A percentile compares a stretch with the other conserved stretches of the same genome.
Conservation (phyloP, 202 grass and related monocot genomes). For the Brachypodium distachyon region DNA sequence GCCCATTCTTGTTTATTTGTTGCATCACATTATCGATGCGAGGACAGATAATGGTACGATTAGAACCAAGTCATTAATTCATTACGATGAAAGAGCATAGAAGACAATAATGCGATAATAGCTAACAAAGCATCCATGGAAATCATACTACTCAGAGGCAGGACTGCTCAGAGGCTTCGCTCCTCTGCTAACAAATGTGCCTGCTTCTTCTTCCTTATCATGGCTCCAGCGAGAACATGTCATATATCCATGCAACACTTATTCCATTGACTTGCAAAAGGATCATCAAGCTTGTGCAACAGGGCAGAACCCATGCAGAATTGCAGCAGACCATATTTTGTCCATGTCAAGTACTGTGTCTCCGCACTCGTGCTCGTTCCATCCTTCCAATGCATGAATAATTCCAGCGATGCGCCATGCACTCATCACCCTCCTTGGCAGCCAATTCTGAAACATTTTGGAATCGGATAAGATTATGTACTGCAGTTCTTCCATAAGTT, state of each 20-base stretch:
- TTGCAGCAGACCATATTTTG: slow-evolving; percentile 46
- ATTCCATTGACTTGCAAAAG: slow-evolving; percentile 1
- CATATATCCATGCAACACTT: background rate
- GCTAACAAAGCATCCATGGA: background rate
- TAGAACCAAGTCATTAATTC: background rate
- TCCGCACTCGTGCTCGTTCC: slow-evolving; percentile 56
- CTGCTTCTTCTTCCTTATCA: background rate
- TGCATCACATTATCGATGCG: slow-evolving; percentile 1
- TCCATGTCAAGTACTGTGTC: slow-evolving; percentile 50
- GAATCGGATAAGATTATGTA: background rate
- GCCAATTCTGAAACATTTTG: slow-evolving; percentile 47
- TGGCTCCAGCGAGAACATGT: background rate
- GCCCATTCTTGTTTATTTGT: background rate
- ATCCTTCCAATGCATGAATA: slow-evolving; percentile 67
- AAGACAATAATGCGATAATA: background rate
- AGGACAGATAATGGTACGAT: background rate
- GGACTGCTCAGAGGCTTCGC: background rate
- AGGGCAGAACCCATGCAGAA: slow-evolving; percentile 54
- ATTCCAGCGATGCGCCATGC: slow-evolving; percentile 73
- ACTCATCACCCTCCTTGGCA: slow-evolving; percentile 85
- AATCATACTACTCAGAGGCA: background rate
- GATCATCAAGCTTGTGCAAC: slow-evolving; percentile 22
- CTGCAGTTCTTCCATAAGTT: background rate
- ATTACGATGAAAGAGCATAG: background rate
- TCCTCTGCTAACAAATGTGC: background rate